Evolutionary conservation across 2,329 filamentous ascomycete genomes (phyloP).

Genomic region (Ophiosphaerella narmari): DNA sequence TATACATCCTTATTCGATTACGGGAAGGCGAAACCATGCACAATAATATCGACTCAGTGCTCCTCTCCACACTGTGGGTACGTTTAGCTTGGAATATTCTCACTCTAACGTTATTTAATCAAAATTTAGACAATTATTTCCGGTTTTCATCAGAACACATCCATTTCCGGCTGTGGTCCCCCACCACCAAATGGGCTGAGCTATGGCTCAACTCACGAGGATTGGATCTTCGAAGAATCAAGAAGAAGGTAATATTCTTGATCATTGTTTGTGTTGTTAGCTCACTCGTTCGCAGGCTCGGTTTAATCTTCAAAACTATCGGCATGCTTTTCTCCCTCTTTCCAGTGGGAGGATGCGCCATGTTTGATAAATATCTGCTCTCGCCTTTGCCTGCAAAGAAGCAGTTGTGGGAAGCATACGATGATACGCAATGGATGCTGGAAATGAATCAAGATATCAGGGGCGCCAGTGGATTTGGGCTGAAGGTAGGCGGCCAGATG

Average conservation of each 20-base stretch:
- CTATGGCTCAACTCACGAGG: conserved; percentile 41
- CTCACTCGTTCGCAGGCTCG: conserved; percentile 35
- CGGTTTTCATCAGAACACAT: background rate
- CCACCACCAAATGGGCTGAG: conserved; percentile 1
- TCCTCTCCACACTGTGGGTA: conserved; percentile 46
- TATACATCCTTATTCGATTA: conserved; percentile 51
- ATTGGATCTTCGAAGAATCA: conserved; percentile 52
- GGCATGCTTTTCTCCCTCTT: conserved; percentile 53
- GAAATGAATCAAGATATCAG: conserved; percentile 33
- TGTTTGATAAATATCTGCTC: conserved; percentile 44
- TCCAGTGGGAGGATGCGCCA: conserved; percentile 45
- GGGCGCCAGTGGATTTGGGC: conserved; percentile 29
- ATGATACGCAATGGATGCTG: conserved; percentile 43
- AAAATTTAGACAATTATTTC: conserved; percentile 6
- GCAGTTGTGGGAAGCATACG: conserved; percentile 51
- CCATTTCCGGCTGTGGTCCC: background rate
- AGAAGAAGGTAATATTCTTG: conserved; percentile 35
- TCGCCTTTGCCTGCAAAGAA: conserved; percentile 51
- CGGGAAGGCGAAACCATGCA: conserved; percentile 52
- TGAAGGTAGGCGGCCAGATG: conserved; percentile 41
- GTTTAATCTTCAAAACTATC: conserved; percentile 47
- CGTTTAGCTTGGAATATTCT: conserved; percentile 1
- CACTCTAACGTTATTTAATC: background rate
- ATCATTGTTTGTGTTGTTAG: background rate
- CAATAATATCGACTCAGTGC: conserved; percentile 49